Percentiles rank a stretch among this genome's conserved stretches.
Evolutionary conservation across 805 yeast species (phyloP).

Genomic region (Lachancea thermotolerans): DNA sequence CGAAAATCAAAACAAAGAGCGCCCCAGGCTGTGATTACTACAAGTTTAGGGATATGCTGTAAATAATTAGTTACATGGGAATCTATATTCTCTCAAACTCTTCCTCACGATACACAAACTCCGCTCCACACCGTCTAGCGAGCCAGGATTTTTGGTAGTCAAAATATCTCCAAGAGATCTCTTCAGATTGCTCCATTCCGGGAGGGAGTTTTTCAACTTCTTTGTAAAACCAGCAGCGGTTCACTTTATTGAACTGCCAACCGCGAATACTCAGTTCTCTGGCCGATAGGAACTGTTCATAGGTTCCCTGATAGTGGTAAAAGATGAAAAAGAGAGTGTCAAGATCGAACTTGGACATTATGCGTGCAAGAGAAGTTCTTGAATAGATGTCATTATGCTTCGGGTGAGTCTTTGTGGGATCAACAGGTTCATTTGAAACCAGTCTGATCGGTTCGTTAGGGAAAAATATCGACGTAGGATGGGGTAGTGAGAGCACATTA

Average conservation of each 20-base stretch:
- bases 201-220: conserved; percentile 77
- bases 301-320: conserved; percentile 69
- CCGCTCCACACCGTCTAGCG: conserved; percentile 41
- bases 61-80: conserved; percentile 1
- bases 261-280: conserved; percentile 71
- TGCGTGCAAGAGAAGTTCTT: conserved; percentile 43
- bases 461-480: conserved; percentile 82
- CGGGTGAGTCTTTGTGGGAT: conserved; percentile 2
- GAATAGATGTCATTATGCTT: conserved; percentile 27
- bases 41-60: conserved; percentile 3
- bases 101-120: conserved; percentile 35
- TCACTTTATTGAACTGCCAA: conserved; percentile 55
- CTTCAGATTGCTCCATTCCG: conserved; percentile 49
- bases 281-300: conserved; percentile 71
- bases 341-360: conserved; percentile 65
- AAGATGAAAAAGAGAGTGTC: conserved; percentile 90
- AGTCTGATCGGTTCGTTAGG: conserved; percentile 46
- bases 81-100: conserved; percentile 39
- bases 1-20: too few species aligned
- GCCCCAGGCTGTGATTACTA: neutral
- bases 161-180: conserved; percentile 65
- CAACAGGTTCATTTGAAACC: conserved; percentile 17
- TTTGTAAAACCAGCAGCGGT: conserved; percentile 44
- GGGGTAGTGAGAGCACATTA: conserved; percentile 73
- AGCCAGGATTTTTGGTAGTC: conserved; percentile 72